phyloP scores from a whole-genome alignment of 192 early-diverging fungal species.

The Allomyces arbusculus region DNA sequence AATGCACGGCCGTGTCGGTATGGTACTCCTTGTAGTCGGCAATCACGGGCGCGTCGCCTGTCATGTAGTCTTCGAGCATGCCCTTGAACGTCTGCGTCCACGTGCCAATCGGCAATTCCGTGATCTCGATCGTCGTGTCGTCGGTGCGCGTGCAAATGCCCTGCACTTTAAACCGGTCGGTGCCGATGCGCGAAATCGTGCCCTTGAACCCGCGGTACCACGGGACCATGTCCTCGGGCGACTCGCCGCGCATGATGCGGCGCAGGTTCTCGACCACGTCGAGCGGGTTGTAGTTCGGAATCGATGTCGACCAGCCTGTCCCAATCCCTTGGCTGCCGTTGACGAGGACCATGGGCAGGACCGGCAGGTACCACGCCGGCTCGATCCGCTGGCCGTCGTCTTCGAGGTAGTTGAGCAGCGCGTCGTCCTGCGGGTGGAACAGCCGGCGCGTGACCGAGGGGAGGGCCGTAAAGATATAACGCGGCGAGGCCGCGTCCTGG shows the following conservation, averaged over 20 bases:
- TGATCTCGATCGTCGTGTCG: conserved; percentile 57
- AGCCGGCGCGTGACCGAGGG: conserved; percentile 48
- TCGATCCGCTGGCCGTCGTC: conserved; percentile 83
- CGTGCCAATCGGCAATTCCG: conserved; percentile 66
- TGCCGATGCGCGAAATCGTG: conserved; percentile 30
- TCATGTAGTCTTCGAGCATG: conserved; percentile 52
- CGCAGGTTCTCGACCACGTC: conserved; percentile 76
- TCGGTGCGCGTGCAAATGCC: conserved; percentile 50
- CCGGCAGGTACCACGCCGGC: conserved; percentile 87
- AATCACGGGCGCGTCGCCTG: conserved; percentile 18
- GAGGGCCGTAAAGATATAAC: conserved; percentile 83
- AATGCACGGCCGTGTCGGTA: conserved; percentile 41
- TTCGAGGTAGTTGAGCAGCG: conserved; percentile 54
- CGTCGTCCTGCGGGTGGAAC: conserved; percentile 64
- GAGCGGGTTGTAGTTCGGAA: conserved; percentile 70
- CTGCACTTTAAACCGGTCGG: conserved; percentile 39
- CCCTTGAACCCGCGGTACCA: conserved; percentile 93
- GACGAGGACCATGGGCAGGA: conserved; percentile 82
- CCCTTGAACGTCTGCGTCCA: conserved; percentile 88
- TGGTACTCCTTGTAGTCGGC: conserved; percentile 51
- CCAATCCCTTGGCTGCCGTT: conserved; percentile 93
- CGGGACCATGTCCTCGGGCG: conserved; percentile 51
- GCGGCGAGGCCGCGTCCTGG: conserved; percentile 85
- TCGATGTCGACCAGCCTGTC: conserved; percentile 65
- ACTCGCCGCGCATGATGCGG: conserved; percentile 53